Evolutionary conservation across 257 asterid genomes (phyloP), one percentile per base, ranked within the genome.

Genomic region (Solanum chaucha): DNA sequence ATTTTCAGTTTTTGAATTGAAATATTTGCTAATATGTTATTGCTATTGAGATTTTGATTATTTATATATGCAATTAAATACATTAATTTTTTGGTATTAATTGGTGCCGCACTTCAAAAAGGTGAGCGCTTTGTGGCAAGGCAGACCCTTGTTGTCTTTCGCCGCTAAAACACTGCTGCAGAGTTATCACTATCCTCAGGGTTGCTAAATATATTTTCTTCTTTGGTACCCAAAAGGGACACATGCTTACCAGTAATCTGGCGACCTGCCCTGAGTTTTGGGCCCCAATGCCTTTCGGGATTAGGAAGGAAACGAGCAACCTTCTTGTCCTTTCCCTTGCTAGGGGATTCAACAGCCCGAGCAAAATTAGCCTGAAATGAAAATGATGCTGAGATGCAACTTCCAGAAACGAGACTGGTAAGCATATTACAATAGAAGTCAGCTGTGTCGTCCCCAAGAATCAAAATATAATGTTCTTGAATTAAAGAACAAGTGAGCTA

Each of bases 281-380:
- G 99, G 17, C 99, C 99, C 99, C 99, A 97, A 81, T 97, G 95
- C 88, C 96, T 91, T 90, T 95, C 98, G 0, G 99, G 99, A 86
- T 97, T 97, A 0, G 98, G 98, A 84, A 94, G 98, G 85, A 94
- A 97, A 48, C 98, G 92, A 9, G 98, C 98, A 14, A 95, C 95
- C 91, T 97, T 95, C 89, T 97, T 97, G 11, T 96, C 98, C 89
- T 97, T 96, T 40, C 98, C 97, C 91, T 90, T 95, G 95, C 98
- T 94, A 26, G 95, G 95, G 6, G 99, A 97, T 68, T 98, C 94
- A 84, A 90, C 94, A 15, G 98, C 98, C 88, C 98, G 89, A 80
- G 98, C 94, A 87, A 97, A 97, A 90, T 95, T 95, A 41, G 97
- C 98, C 98, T 97, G 92, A 88, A 77, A 74, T 70, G 58, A 34